Percentiles rank a stretch among this genome's conserved stretches.
These are phyloP conservation scores for Groenewaldozyma sp. DNA, from an alignment of 1,139 yeast genomes.

Conservation along the genomic window DNA sequence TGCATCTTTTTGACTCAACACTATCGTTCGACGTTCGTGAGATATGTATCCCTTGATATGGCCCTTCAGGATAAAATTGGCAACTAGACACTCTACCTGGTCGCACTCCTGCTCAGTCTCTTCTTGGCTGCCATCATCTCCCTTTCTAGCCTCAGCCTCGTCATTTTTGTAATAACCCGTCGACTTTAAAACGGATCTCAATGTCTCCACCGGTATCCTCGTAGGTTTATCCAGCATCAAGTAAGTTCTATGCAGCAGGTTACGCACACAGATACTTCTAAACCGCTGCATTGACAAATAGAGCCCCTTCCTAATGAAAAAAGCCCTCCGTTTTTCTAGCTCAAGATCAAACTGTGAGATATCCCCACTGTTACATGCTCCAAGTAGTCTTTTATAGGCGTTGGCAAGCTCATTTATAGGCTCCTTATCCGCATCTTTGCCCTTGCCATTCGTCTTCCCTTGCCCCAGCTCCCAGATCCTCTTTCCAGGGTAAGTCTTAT, in stretches of 20 bases:
- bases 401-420: constrained; percentile 35
- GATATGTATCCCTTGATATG: constrained; percentile 76
- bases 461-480: not conserved
- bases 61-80: constrained; percentile 56
- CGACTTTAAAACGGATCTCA: constrained; percentile 40
- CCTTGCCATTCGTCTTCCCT: constrained; percentile 18
- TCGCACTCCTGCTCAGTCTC: constrained; percentile 28
- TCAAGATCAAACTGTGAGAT: constrained; percentile 39
- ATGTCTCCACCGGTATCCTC: constrained; percentile 41
- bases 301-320: constrained; percentile 51
- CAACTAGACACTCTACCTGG: constrained; percentile 63
- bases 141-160: constrained; percentile 12
- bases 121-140: constrained; percentile 11
- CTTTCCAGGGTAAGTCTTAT: not conserved
- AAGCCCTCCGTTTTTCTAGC: constrained; percentile 37
- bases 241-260: constrained; percentile 44
- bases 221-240: constrained; percentile 29
- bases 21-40: constrained; percentile 63
- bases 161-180: constrained; percentile 17
- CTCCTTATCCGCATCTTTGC: constrained; percentile 38
- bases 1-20: constrained; percentile 64
- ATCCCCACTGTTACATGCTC: constrained; percentile 48
- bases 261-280: constrained; percentile 43
- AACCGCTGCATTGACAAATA: constrained; percentile 54
- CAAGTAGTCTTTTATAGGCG: constrained; percentile 44